Conservation (phyloP, 2,329 filamentous ascomycete species). For the Metarhizium humberi region DNA sequence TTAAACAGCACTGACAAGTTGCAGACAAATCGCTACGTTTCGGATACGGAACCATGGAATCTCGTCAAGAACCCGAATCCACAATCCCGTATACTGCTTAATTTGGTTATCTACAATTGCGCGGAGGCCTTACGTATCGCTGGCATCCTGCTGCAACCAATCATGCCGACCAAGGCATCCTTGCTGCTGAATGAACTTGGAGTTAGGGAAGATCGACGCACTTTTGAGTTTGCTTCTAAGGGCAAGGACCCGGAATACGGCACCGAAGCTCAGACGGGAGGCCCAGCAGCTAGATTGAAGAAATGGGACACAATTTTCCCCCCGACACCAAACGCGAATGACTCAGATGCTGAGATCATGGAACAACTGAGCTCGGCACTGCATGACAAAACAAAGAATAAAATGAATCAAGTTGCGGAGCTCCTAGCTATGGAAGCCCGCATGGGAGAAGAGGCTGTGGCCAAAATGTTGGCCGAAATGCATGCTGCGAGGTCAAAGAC, state of each 20-base stretch:
- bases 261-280: slow-evolving; percentile 14
- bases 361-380: slow-evolving; percentile 10
- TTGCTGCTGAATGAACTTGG: slow-evolving; percentile 69
- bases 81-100: slow-evolving; percentile 30
- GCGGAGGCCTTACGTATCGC: slow-evolving; percentile 70
- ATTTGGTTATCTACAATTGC: slow-evolving; percentile 57
- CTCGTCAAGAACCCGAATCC: slow-evolving; percentile 30
- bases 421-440: slow-evolving; percentile 20
- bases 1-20: slow-evolving; percentile 8
- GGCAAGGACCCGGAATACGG: slow-evolving; percentile 67
- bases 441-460: slow-evolving; percentile 14
- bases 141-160: slow-evolving; percentile 81
- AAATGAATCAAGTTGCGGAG: slow-evolving; percentile 18
- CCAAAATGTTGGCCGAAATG: slow-evolving; percentile 12
- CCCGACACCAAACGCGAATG: slow-evolving; percentile 21
- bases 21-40: slow-evolving; percentile 40
- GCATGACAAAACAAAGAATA: slow-evolving; percentile 14
- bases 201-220: slow-evolving; percentile 54
- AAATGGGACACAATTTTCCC: slow-evolving; percentile 42
- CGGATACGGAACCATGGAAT: slow-evolving; percentile 59
- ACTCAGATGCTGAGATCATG: slow-evolving; percentile 14
- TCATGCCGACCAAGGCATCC: slow-evolving; percentile 72
- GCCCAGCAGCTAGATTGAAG: slow-evolving; percentile 21
- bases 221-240: slow-evolving; percentile 50
- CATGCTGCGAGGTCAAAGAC: slow-evolving; percentile 5